Conservation (phyloP, 768 basidiomycete genomes). For the Russula sp. region DNA sequence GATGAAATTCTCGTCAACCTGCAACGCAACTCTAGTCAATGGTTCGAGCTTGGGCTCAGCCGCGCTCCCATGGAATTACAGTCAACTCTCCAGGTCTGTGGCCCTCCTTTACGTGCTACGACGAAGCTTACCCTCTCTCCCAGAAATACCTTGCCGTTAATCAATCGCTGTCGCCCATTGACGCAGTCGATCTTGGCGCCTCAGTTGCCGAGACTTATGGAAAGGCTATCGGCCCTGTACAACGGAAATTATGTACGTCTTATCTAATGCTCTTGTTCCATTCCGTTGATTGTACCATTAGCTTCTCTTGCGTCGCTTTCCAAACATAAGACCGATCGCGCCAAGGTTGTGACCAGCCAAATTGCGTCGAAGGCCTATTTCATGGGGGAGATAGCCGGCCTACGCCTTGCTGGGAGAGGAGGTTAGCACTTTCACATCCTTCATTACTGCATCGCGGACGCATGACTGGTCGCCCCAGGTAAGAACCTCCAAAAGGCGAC, state of each 20-base stretch:
- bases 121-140: background rate
- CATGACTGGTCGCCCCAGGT: constrained; percentile 33
- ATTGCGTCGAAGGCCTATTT: constrained; percentile 90
- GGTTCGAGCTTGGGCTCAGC: constrained; percentile 83
- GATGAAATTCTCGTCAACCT: constrained; percentile 78
- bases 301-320: constrained; percentile 51
- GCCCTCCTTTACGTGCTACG: background rate
- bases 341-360: constrained; percentile 77
- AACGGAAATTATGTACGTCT: constrained; percentile 67
- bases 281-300: constrained; percentile 26
- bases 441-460: no score
- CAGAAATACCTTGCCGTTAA: constrained; percentile 87
- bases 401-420: constrained; percentile 60
- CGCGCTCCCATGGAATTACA: constrained; percentile 91
- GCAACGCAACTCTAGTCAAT: constrained; percentile 65
- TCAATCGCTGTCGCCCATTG: constrained; percentile 60
- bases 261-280: background rate
- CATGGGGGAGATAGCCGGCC: constrained; percentile 78
- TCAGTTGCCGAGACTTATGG: constrained; percentile 84
- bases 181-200: constrained; percentile 84
- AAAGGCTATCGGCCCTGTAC: constrained; percentile 70
- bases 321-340: constrained; percentile 70
- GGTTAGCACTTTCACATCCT: constrained; percentile 36
- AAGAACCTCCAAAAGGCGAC: constrained; percentile 56
- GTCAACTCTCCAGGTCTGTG: constrained; percentile 78